These are phyloP conservation scores for Apiospora pterosperma DNA, from an alignment of 2,329 filamentous ascomycete genomes.

Conservation along the genomic window DNA sequence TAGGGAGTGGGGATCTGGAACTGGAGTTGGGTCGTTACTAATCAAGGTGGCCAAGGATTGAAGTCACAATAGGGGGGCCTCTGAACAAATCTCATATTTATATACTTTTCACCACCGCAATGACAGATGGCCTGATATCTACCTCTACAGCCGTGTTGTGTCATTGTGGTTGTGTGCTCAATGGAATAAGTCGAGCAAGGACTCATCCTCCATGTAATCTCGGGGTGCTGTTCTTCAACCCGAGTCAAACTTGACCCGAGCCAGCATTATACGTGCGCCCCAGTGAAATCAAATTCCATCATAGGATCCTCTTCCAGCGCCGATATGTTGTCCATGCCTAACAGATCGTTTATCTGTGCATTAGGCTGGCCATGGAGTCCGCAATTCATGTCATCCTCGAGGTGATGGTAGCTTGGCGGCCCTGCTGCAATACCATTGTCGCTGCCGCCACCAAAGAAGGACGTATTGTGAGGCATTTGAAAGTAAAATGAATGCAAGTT, in stretches of 20 bases:
- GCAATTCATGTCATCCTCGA: not conserved
- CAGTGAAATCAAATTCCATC: not conserved
- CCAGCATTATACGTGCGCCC: no score
- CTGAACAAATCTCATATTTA: not conserved
- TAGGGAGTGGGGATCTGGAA: slow-evolving; percentile 29
- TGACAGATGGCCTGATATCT: no score
- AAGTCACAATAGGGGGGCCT: not conserved
- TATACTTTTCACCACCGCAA: not conserved
- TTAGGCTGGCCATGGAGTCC: not conserved
- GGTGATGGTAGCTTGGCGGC: not conserved
- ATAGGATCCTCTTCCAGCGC: not conserved
- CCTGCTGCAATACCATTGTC: not conserved
- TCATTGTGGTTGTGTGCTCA: no score
- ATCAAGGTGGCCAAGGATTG: slow-evolving; percentile 23
- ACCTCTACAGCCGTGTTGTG: no score
- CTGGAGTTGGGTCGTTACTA: slow-evolving; percentile 33
- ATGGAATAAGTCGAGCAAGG: no score
- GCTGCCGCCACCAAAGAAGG: not conserved
- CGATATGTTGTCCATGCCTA: not conserved
- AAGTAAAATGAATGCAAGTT: not conserved
- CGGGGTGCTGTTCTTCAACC: not conserved
- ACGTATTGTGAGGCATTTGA: not conserved
- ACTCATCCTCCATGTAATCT: no score
- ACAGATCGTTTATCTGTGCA: not conserved
- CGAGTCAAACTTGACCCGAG: not conserved